Percentiles rank a stretch among this genome's conserved stretches.
Evolutionary conservation across 345 rosid genomes (phyloP).

Genomic region (Psidium friedrichsthalianum): DNA sequence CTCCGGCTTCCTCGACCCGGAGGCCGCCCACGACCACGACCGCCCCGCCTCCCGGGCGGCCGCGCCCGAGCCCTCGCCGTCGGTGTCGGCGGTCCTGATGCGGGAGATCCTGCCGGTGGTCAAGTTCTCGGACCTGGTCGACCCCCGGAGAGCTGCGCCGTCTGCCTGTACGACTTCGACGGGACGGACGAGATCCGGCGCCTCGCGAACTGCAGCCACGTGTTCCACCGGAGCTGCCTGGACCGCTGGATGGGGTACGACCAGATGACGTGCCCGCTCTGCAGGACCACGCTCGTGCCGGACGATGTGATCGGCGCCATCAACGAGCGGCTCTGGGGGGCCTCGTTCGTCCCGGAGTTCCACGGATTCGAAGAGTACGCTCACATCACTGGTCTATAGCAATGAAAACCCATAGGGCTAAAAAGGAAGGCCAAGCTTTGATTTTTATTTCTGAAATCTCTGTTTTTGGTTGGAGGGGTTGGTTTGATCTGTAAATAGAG

Average conservation of each 20-base stretch:
- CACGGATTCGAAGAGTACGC: background rate
- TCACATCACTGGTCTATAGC: background rate
- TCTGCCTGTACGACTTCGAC: constrained; percentile 13
- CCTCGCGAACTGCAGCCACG: constrained; percentile 16
- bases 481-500: background rate
- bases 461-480: background rate
- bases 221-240: constrained; percentile 9
- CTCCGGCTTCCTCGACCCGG: constrained; percentile 10
- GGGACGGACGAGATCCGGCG: constrained; percentile 4
- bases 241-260: constrained; percentile 14
- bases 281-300: constrained; percentile 9
- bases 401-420: background rate
- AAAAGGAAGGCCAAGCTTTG: background rate
- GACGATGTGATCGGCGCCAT: constrained; percentile 2
- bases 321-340: constrained; percentile 11
- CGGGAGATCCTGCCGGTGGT: constrained; percentile 13
- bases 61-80: background rate
- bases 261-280: constrained; percentile 12
- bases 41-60: background rate
- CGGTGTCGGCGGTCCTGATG: constrained; percentile 10
- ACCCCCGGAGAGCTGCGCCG: constrained; percentile 13
- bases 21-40: background rate
- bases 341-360: constrained; percentile 4
- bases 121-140: constrained; percentile 1
- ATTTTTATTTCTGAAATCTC: background rate